These are phyloP conservation scores for Schoenoplectus tabernaemontani DNA, from an alignment of 202 grass and related monocot species.

Conservation along the genomic window DNA sequence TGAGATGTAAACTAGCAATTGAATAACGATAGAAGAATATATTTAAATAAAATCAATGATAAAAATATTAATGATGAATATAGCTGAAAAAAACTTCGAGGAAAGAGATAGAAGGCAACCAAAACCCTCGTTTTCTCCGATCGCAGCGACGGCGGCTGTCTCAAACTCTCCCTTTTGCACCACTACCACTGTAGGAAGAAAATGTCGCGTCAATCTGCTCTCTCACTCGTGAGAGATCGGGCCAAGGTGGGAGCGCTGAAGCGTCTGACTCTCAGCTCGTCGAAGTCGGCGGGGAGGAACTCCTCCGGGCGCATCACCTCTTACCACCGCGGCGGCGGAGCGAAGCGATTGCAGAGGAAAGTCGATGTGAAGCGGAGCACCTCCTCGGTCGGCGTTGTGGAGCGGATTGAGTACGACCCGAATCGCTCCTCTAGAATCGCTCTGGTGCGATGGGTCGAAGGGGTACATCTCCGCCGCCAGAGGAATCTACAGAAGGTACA, in stretches of 20 bases:
- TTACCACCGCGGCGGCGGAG: constrained; percentile 33
- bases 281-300: constrained; percentile 33
- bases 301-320: constrained; percentile 25
- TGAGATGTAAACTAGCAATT: no score
- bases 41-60: no score
- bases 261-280: constrained; percentile 17
- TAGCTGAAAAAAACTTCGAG: no score
- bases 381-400: constrained; percentile 21
- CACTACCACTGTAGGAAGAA: not conserved
- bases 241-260: constrained; percentile 15
- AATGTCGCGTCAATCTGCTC: constrained; percentile 4
- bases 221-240: not conserved
- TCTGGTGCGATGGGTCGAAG: constrained; percentile 30
- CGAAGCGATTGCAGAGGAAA: constrained; percentile 30
- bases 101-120: not conserved
- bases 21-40: no score
- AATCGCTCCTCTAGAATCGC: constrained; percentile 32
- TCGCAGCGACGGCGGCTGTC: not conserved
- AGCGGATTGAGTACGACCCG: constrained; percentile 36
- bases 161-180: not conserved
- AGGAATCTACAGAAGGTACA: not conserved
- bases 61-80: no score
- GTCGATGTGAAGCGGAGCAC: constrained; percentile 39
- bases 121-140: constrained; percentile 6
- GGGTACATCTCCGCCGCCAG: not conserved